Conservation (phyloP, 1,284 basidiomycete genomes). For the Moniliella sp. region DNA sequence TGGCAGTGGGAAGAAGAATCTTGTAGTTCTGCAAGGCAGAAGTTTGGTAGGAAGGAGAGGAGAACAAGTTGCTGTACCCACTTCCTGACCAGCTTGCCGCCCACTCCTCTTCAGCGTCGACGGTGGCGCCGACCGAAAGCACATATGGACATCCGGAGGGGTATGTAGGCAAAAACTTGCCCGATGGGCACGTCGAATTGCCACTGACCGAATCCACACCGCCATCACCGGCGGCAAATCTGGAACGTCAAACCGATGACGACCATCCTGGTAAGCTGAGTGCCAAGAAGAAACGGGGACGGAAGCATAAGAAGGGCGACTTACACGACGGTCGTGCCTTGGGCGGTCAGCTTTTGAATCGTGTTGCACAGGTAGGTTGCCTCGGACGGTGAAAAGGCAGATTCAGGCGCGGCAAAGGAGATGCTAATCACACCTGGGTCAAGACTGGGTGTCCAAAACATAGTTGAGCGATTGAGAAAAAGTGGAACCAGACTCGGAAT, state of each 20-base stretch:
- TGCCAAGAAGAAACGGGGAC: too few relatives aligned
- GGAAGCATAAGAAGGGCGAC: constrained; percentile 1
- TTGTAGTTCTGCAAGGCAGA: constrained; percentile 43
- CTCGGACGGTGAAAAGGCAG: too few relatives aligned
- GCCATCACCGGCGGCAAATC: too few relatives aligned
- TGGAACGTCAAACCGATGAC: constrained; percentile 35
- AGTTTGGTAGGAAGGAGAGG: constrained; percentile 42
- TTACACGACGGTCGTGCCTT: constrained; percentile 3
- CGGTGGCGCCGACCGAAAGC: constrained; percentile 6
- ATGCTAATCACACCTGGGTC: too few relatives aligned
- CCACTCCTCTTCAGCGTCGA: constrained; percentile 9
- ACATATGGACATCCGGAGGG: constrained; percentile 5
- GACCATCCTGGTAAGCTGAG: constrained; percentile 2
- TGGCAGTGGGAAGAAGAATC: constrained; percentile 38
- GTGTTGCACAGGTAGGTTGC: too few relatives aligned
- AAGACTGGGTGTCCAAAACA: too few relatives aligned
- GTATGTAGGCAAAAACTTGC: constrained; percentile 3
- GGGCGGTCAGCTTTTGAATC: constrained; percentile 3
- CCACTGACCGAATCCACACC: too few relatives aligned
- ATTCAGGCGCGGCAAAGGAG: too few relatives aligned
- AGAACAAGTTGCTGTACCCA: constrained; percentile 49
- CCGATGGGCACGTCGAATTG: too few relatives aligned
- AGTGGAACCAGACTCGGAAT: too few relatives aligned
- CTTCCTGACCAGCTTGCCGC: constrained; percentile 45
- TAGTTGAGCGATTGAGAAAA: too few relatives aligned